Conservation (phyloP, 306 rosid genomes). For the Sicyos baderoa region DNA sequence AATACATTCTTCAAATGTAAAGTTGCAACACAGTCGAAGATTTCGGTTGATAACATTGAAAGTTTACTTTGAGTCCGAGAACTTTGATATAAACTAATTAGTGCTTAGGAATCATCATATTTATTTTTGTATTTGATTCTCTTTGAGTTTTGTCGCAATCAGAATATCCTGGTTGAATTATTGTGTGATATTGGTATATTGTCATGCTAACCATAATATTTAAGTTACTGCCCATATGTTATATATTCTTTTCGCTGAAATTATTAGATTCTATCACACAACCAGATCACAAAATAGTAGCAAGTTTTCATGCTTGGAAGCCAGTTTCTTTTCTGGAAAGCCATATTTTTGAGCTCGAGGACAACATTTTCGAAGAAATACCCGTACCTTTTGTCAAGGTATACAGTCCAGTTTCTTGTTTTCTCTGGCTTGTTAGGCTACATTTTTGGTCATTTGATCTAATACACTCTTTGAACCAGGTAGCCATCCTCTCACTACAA, state of each 20-base stretch:
- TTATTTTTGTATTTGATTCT: neutral
- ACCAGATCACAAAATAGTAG: conserved; percentile 70
- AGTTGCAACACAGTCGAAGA: too few relatives aligned
- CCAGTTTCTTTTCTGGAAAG: conserved; percentile 52
- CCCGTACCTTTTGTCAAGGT: conserved; percentile 46
- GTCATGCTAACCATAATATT: neutral
- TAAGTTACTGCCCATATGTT: neutral
- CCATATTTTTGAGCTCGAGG: conserved; percentile 44
- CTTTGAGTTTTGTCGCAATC: neutral
- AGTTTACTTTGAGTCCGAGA: neutral
- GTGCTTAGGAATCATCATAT: neutral
- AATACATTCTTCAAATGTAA: too few relatives aligned
- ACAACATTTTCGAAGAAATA: conserved; percentile 56
- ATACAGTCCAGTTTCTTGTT: conserved; percentile 20
- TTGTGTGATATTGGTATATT: neutral
- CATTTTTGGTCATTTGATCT: conserved; percentile 15
- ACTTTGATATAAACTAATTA: neutral
- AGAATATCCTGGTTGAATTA: neutral
- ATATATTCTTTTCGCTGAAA: neutral
- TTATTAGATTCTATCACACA: conserved; percentile 11
- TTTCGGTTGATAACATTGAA: too few relatives aligned
- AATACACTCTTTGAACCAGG: conserved; percentile 34
- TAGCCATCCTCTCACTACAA: conserved; percentile 50
- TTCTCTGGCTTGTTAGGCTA: conserved; percentile 5
- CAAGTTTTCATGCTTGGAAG: conserved; percentile 51